Evolutionary conservation across 2,329 filamentous ascomycete genomes (phyloP), one percentile per base, ranked within the genome.

Genomic region (Penicillium brevicompactum): DNA sequence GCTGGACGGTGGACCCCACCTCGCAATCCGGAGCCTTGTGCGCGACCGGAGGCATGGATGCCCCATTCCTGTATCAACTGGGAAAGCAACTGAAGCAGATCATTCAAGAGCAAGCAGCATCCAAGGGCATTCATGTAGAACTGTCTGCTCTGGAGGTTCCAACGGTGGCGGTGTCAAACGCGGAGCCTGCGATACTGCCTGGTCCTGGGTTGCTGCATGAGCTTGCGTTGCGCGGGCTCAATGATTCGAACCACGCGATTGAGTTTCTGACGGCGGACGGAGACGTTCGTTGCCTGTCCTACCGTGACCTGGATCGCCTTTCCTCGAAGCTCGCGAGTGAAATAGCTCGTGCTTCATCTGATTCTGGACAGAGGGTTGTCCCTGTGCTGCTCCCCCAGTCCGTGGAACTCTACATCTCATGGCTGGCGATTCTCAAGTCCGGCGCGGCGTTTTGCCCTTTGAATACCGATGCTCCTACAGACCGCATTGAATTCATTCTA

Each of bases 361-460:
- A 46, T 30, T 50, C 52, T 10, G 9, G 43, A 18, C 58, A 49
- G 21, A 51, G 55, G 18, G 77, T 96, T 34, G 80, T 96, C 37
- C 92, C 92, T 0, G 76, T 96, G 2, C 80, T 96, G 18, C 74
- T 95, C 14, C 87, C 88, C 2, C 92, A 96, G 74, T 89, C 84
- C 13, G 85, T 87, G 9, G 82, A 87, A 45, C 80, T 97, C 22
- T 96, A 96, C 72, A 81, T 94, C 53, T 81, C 90, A 1, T 83
- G 90, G 58, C 73, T 96, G 43, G 91, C 88, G 3, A 84, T 93
- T 50, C 78, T 96, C 45, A 92, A 92, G 71, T 86, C 87, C 11
- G 92, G 92, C 6, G 90, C 84, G 34, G 91, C 91, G 0, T 96
- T 96, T 65, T 96, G 92, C 62, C 92, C 92, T 0, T 76, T 97